Conservation (phyloP, 345 rosid species). For the Arabidopsis arenosa region DNA sequence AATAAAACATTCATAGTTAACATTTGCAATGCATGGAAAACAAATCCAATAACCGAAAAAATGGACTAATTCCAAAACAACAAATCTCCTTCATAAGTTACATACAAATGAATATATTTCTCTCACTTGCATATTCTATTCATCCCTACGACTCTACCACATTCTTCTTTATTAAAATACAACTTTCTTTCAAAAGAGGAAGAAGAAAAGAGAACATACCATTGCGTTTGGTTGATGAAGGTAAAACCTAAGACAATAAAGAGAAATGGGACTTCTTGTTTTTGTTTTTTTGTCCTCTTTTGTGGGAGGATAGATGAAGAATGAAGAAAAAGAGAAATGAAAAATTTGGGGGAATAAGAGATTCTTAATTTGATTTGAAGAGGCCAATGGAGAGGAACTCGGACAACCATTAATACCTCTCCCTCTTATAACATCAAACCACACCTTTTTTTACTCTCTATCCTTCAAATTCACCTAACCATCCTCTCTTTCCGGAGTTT, state of each 20-base stretch:
- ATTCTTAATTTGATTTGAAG: constrained; percentile 59
- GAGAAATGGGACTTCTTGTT: background rate
- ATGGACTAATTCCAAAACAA: background rate
- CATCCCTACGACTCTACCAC: background rate
- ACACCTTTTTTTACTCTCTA: constrained; percentile 28
- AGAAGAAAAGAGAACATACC: constrained; percentile 32
- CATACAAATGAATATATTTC: too few relatives aligned
- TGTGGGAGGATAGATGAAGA: constrained; percentile 46
- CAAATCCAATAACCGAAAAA: background rate
- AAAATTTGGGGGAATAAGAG: constrained; percentile 43
- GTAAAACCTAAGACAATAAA: constrained; percentile 27
- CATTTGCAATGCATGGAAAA: background rate
- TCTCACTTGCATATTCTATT: background rate
- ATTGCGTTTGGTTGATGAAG: constrained; percentile 40
- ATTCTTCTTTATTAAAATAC: background rate
- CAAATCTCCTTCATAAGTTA: background rate
- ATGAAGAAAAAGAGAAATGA: constrained; percentile 43
- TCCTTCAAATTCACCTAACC: constrained; percentile 39
- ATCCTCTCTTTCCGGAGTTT: constrained; percentile 15
- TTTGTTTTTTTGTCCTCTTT: constrained; percentile 8
- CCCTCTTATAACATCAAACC: constrained; percentile 20
- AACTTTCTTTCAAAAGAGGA: background rate
- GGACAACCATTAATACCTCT: constrained; percentile 38
- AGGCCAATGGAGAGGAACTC: constrained; percentile 45
- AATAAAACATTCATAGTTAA: background rate